Conservation (phyloP, 805 yeast genomes). For the Barnettozyma vustinii region DNA sequence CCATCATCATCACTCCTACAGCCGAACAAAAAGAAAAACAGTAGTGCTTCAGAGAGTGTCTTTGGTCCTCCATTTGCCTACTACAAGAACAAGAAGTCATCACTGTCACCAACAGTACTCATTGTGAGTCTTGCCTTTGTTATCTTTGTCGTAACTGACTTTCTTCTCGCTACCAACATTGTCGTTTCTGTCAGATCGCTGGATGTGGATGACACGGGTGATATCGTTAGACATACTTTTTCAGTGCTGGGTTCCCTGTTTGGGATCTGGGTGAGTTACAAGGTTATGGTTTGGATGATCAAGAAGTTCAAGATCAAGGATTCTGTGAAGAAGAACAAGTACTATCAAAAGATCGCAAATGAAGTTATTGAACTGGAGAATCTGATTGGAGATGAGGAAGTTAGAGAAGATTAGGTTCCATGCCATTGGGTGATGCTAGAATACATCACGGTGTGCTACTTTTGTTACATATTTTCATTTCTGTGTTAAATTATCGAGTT, state of each 20-base stretch:
- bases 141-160: slow-evolving; percentile 24
- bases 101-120: slow-evolving; percentile 21
- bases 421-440: background rate
- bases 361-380: slow-evolving; percentile 23
- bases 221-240: slow-evolving; percentile 16
- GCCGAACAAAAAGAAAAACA: background rate
- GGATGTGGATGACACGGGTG: slow-evolving; percentile 17
- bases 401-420: slow-evolving; percentile 11
- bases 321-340: slow-evolving; percentile 12
- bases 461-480: too few species aligned
- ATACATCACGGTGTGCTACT: background rate
- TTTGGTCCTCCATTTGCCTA: slow-evolving; percentile 25
- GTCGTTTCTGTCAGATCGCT: slow-evolving; percentile 31
- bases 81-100: slow-evolving; percentile 16
- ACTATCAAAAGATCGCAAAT: slow-evolving; percentile 20
- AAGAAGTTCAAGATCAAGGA: slow-evolving; percentile 17
- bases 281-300: slow-evolving; percentile 18
- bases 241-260: slow-evolving; percentile 12
- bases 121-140: slow-evolving; percentile 25
- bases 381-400: slow-evolving; percentile 8
- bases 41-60: slow-evolving; percentile 11
- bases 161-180: slow-evolving; percentile 31
- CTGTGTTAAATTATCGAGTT: too few species aligned
- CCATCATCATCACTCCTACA: background rate
- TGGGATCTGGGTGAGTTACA: slow-evolving; percentile 19